These are phyloP conservation scores for Candida buenavistaensis DNA, from an alignment of 1,139 yeast genomes.

Conservation along the genomic window DNA sequence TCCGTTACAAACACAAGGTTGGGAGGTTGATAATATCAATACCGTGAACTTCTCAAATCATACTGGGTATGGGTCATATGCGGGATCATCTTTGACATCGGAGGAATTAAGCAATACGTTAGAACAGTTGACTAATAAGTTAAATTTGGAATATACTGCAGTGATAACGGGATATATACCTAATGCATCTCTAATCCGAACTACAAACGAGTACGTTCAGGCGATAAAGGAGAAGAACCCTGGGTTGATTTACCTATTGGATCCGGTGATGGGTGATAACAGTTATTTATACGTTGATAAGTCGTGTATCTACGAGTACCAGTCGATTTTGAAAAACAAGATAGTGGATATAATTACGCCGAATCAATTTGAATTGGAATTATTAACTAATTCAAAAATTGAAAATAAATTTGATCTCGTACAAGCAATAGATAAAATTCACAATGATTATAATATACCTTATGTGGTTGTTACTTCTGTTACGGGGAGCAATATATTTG, in stretches of 20 bases:
- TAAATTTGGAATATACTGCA: conserved; percentile 24
- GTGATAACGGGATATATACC: conserved; percentile 40
- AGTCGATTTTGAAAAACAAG: conserved; percentile 49
- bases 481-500: conserved; percentile 11
- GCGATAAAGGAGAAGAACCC: conserved; percentile 15
- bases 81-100: conserved; percentile 22
- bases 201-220: conserved; percentile 19
- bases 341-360: conserved; percentile 77
- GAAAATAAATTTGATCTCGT: conserved; percentile 39
- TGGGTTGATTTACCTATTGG: conserved; percentile 59
- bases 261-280: conserved; percentile 95
- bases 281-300: conserved; percentile 78
- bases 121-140: conserved; percentile 12
- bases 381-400: conserved; percentile 57
- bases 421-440: conserved; percentile 50
- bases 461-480: conserved; percentile 63
- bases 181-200: conserved; percentile 27
- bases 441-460: conserved; percentile 49
- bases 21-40: conserved; percentile 45
- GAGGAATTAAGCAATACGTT: conserved; percentile 14
- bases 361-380: conserved; percentile 86
- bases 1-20: conserved; percentile 44
- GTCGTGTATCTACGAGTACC: conserved; percentile 67
- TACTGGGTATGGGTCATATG: conserved; percentile 46
- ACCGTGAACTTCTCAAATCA: conserved; percentile 46